Evolutionary conservation across 2,329 filamentous ascomycete genomes (phyloP).

Genomic region (Pseudogymnoascus sp.): DNA sequence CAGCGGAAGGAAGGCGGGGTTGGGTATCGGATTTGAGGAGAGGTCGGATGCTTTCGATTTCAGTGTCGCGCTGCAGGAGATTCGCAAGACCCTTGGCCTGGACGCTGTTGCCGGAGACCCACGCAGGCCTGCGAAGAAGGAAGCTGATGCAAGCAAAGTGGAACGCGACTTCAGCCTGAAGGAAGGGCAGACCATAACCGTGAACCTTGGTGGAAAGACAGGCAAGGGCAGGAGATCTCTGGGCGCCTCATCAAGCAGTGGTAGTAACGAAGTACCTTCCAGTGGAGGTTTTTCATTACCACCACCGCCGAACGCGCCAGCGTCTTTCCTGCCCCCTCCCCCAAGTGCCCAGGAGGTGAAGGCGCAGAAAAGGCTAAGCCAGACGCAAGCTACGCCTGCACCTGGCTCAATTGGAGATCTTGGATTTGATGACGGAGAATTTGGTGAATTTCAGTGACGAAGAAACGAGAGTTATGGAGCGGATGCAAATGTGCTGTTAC

Average conservation of each 20-base stretch:
- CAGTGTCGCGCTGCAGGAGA: slow-evolving; percentile 71
- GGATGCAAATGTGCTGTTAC: neutral
- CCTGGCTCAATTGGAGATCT: slow-evolving; percentile 48
- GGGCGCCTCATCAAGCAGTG: slow-evolving; percentile 21
- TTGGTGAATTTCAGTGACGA: slow-evolving; percentile 63
- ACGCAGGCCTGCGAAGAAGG: slow-evolving; percentile 25
- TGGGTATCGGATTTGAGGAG: slow-evolving; percentile 85
- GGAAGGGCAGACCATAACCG: slow-evolving; percentile 81
- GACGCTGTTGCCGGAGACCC: slow-evolving; percentile 35
- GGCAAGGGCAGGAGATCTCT: slow-evolving; percentile 24
- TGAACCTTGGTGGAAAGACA: slow-evolving; percentile 60
- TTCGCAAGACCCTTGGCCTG: slow-evolving; percentile 60
- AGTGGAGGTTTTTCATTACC: slow-evolving; percentile 63
- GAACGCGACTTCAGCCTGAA: slow-evolving; percentile 79
- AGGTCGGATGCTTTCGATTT: slow-evolving; percentile 82
- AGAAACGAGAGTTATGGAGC: neutral
- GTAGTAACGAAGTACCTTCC: slow-evolving; percentile 29
- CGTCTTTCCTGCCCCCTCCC: slow-evolving; percentile 52
- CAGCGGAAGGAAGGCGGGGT: slow-evolving; percentile 64
- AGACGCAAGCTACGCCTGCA: slow-evolving; percentile 42
- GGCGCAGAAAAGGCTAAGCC: slow-evolving; percentile 48
- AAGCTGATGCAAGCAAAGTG: slow-evolving; percentile 36
- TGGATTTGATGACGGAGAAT: slow-evolving; percentile 81
- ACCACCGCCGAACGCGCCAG: slow-evolving; percentile 50
- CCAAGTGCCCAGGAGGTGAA: slow-evolving; percentile 56